These are phyloP conservation scores for Backusella liffmaniae DNA, from an alignment of 192 early-diverging fungal species.

Conservation along the genomic window DNA sequence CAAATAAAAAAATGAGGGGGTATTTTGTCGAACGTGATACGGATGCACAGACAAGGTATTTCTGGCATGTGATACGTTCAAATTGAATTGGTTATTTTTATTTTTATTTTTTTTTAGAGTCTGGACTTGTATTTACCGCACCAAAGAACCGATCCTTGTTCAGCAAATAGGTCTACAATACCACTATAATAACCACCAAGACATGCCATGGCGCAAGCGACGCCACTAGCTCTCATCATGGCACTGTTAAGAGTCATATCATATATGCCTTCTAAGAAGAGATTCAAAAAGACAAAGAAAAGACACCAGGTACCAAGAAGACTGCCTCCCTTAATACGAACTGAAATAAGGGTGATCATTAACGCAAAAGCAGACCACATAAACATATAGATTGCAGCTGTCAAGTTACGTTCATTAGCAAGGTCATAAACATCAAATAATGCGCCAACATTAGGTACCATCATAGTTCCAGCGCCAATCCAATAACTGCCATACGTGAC, in stretches of 20 bases:
- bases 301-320: slow-evolving; percentile 21
- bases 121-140: slow-evolving; percentile 19
- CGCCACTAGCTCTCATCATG: slow-evolving; percentile 23
- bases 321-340: slow-evolving; percentile 20
- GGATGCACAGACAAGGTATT: neutral
- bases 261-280: slow-evolving; percentile 18
- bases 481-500: slow-evolving; percentile 36
- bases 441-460: slow-evolving; percentile 13
- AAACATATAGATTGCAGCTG: slow-evolving; percentile 19
- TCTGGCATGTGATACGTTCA: neutral
- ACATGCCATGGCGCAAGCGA: slow-evolving; percentile 23
- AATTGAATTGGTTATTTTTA: neutral
- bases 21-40: slow-evolving; percentile 3
- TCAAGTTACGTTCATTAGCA: neutral
- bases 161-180: slow-evolving; percentile 31
- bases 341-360: slow-evolving; percentile 12
- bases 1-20: neutral
- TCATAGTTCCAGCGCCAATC: slow-evolving; percentile 29
- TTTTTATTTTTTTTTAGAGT: neutral
- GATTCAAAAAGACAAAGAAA: slow-evolving; percentile 24
- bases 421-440: neutral
- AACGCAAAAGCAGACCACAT: slow-evolving; percentile 21
- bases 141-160: slow-evolving; percentile 21
- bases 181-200: slow-evolving; percentile 33
- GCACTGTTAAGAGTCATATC: neutral